Evolutionary conservation across 2,329 filamentous ascomycete genomes (phyloP), one percentile per base, ranked within the genome.

Genomic region (Cercospora zeae-maydis): DNA sequence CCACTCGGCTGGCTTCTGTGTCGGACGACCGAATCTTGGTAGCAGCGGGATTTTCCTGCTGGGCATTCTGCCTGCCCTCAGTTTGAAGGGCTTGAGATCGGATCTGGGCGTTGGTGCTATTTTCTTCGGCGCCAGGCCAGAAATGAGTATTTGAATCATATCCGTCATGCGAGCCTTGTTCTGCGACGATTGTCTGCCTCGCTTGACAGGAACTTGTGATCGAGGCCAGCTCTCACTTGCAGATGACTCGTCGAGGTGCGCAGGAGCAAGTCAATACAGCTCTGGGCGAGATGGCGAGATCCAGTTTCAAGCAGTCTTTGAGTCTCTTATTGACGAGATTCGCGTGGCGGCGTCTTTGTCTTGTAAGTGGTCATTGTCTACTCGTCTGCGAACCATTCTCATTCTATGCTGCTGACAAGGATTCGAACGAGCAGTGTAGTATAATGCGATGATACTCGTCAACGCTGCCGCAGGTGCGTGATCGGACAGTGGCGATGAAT

Each of bases 31-130:
- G 33, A 61, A 61, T 36, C 34, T 54, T 13, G 58, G 58, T 4
- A 61, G 36, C 37, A 61, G 11, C 13, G 58, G 58, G 19, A 61
- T 61, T 39, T 54, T 61, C 21, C 49, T 33, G 14, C 58, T 55
- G 11, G 58, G 30, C 58, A 55, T 61, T 54, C 58, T 61, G 36
- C 58, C 58, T 47, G 58, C 49, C 47, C 47, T 61, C 16, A 61
- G 36, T 10, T 16, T 53, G 27, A 55, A 61, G 9, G 31, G n/a
- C 34, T 36, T 59, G 27, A 59, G 33, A 31, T 51, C 27, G 24
- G 56, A 34, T 8, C 47, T 30, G 9, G 47, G 47, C 24, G 47
- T 52, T 52, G 47, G 24, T 52, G 30, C 47, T 30, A 52, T 30
- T 52, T n/a, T 52, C n/a, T n/a, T 52, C 30, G 47, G 47, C 47